Base-by-base conservation (phyloP, 2,329 filamentous ascomycete species). In the Talaromyces atroroseus region DNA sequence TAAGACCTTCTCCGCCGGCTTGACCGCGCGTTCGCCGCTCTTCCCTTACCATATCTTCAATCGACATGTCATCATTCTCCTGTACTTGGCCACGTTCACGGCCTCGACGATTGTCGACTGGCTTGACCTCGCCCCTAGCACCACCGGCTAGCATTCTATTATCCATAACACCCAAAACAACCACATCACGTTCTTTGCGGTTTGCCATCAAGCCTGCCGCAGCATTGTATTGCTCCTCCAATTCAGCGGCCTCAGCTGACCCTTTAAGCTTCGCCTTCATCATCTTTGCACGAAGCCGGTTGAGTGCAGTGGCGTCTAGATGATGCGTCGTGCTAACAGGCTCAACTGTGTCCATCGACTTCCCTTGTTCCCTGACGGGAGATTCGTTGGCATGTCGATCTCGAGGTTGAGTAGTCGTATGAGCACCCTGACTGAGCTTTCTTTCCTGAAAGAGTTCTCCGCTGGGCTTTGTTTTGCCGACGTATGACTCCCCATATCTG, bases 11-110 rank as follows among this genome's bases (percentile, higher is more conserved):
- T 53, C 90, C 90, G 44, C 89, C 90, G 3, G 79, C 78, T 66
- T 90, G 85, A 16, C 86, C 86, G 58, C 85, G 86, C 4, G 90
- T 96, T 54, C 92, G 87, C 36, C 90, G 85, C 73, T 99, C 94
- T 72, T 97, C 92, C 26, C 90, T 85, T 18, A 99, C 85, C 94
- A 99, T 99, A 71, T 99, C 94, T 54, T 95, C 91, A 59, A 99
- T 88, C 29, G 80, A 87, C 91, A 99, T 97, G 65, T 97, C 91
- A 53, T 95, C 89, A 67, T 97, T 97, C 62, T 94, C 90, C 63
- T 89, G 84, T 5, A 99, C 88, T 7, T 85, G 80, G 1, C 92
- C 94, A 54, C 92, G 85, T 71, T 96, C 92, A 5, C 84, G 82
- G 2, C 92, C 92, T 49, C 92, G 84, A 67, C 88, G 94, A 58